These are phyloP conservation scores for Priceomyces carsonii DNA, from an alignment of 805 yeast species.

Conservation along the genomic window DNA sequence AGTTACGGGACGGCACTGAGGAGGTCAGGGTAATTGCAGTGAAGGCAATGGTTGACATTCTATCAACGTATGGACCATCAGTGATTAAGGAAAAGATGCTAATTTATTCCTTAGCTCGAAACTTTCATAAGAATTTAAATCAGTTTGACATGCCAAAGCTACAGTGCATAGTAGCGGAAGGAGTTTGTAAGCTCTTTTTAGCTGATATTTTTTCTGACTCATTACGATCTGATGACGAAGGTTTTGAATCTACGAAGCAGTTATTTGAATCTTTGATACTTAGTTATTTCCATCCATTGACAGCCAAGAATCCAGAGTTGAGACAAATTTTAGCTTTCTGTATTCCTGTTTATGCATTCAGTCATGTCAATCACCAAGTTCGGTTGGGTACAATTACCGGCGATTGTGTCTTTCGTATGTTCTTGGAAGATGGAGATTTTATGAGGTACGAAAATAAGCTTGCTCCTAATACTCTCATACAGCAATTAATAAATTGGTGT, in stretches of 20 bases:
- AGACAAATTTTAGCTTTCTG: constrained; percentile 84
- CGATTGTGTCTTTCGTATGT: constrained; percentile 63
- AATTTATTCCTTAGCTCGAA: constrained; percentile 62
- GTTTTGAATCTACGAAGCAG: constrained; percentile 30
- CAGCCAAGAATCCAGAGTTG: constrained; percentile 61
- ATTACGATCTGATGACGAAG: constrained; percentile 32
- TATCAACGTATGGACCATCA: constrained; percentile 72
- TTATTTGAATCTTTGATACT: constrained; percentile 69
- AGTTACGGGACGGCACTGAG: constrained; percentile 67
- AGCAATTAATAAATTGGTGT: constrained; percentile 81
- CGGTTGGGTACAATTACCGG: constrained; percentile 62
- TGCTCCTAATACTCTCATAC: constrained; percentile 53
- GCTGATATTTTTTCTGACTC: constrained; percentile 74
- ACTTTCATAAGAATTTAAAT: constrained; percentile 66
- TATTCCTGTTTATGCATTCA: constrained; percentile 82
- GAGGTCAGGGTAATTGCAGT: constrained; percentile 61
- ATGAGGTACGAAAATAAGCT: constrained; percentile 31
- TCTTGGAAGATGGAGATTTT: constrained; percentile 35
- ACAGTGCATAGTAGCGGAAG: constrained; percentile 83
- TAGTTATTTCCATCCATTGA: constrained; percentile 73
- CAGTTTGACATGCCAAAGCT: constrained; percentile 58
- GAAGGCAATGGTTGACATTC: constrained; percentile 72
- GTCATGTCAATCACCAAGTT: constrained; percentile 71
- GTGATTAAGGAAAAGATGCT: constrained; percentile 56
- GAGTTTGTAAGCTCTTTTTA: constrained; percentile 76